Evolutionary conservation across 2,329 filamentous ascomycete genomes (phyloP).

Genomic region (Pseudogymnoascus sp.): DNA sequence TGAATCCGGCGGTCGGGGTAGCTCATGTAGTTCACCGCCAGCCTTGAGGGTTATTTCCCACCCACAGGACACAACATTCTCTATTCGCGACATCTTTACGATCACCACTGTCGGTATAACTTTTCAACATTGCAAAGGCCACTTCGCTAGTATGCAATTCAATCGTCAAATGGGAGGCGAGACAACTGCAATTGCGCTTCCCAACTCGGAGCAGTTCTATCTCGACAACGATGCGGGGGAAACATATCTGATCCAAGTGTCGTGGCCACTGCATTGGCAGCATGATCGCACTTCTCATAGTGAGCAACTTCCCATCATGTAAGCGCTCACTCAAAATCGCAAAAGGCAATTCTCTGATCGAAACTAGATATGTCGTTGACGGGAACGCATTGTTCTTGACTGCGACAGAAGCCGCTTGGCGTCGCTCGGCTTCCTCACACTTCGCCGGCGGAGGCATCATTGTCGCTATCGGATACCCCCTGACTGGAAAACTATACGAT

Average conservation of each 20-base stretch:
- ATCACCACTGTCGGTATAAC: background rate
- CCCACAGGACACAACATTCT: background rate
- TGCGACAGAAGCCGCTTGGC: conserved; percentile 40
- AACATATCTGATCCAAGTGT: conserved; percentile 35
- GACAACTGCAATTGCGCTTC: background rate
- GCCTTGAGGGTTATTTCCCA: background rate
- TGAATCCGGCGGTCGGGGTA: background rate
- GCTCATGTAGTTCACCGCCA: background rate
- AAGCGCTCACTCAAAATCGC: conserved; percentile 31
- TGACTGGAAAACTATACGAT: conserved; percentile 41
- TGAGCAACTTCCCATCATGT: conserved; percentile 36
- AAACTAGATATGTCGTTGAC: conserved; percentile 39
- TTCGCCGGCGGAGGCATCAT: conserved; percentile 43
- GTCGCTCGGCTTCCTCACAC: conserved; percentile 27
- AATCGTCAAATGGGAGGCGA: background rate
- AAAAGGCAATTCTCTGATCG: conserved; percentile 32
- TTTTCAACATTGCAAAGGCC: background rate
- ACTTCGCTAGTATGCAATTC: background rate
- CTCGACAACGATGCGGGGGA: conserved; percentile 30
- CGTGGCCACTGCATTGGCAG: conserved; percentile 30
- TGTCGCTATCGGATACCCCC: conserved; percentile 42
- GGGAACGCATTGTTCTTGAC: conserved; percentile 36
- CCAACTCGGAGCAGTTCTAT: conserved; percentile 8
- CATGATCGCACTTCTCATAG: background rate
- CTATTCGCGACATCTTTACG: background rate